These are phyloP conservation scores for Leccinum subspadiceum DNA, from an alignment of 1,284 basidiomycete genomes.

Conservation along the genomic window DNA sequence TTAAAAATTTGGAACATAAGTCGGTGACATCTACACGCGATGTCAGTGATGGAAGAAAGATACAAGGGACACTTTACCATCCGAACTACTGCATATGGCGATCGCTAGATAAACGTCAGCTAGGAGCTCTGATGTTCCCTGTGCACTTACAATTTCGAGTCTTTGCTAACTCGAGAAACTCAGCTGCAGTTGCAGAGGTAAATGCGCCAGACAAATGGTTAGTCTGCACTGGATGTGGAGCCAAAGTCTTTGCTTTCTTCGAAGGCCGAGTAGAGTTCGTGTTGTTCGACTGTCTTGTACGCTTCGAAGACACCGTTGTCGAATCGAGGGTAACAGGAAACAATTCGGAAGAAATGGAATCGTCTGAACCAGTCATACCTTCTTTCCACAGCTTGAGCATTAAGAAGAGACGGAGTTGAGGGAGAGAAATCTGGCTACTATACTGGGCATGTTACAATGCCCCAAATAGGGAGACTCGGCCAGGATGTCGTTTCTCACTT, in stretches of 20 bases:
- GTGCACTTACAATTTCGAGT: constrained; percentile 24
- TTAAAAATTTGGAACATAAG: constrained; percentile 23
- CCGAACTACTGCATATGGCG: constrained; percentile 17
- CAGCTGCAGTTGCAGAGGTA: constrained; percentile 9
- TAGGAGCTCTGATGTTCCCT: background rate
- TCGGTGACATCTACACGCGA: constrained; percentile 17
- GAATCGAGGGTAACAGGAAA: constrained; percentile 26
- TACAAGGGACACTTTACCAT: constrained; percentile 17
- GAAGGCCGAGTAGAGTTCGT: constrained; percentile 3
- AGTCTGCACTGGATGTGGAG: background rate
- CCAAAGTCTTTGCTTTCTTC: constrained; percentile 15
- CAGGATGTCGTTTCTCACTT: constrained; percentile 7
- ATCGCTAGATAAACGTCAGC: constrained; percentile 18
- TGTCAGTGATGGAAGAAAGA: constrained; percentile 7
- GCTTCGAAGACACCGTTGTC: constrained; percentile 16
- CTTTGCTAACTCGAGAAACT: constrained; percentile 22
- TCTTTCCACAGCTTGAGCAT: constrained; percentile 53
- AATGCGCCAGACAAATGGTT: background rate
- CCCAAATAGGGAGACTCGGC: constrained; percentile 4
- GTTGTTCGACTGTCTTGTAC: constrained; percentile 13
- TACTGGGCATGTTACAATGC: background rate
- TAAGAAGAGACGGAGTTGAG: no score
- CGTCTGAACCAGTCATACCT: constrained; percentile 25
- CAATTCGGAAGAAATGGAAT: constrained; percentile 32
- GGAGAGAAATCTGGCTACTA: background rate